Evolutionary conservation across 176 grass and related monocot genomes (phyloP), one percentile per base, ranked within the genome.

Genomic region (Paspalum notatum): DNA sequence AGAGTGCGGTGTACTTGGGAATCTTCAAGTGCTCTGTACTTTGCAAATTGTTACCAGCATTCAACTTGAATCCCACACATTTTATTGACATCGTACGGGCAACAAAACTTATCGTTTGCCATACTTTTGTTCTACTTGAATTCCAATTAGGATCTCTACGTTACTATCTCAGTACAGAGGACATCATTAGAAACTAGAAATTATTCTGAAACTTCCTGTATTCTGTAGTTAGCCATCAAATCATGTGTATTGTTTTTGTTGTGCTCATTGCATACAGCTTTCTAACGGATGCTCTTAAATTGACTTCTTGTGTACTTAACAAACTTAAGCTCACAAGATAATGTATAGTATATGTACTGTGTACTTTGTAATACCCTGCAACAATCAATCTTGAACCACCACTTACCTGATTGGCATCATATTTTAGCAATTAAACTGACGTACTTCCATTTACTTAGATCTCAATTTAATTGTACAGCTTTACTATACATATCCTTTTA

Each of bases 51-150:
- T 20, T 64, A 69, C 53, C 27, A 68, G 48, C 26, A 58, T 71
- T 71, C 71, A 77, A 81, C 64, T 56, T 18, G 41, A 89, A 70
- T 37, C 64, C 14, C 53, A 40, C 40, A 78, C 40, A 56, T 49
- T 45, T 64, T 47, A 80, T 84, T 37, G 7, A 6, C 67, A 59
- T 24, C 15, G 40, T 76, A 71, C 6, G 0, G 9, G 0, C 47
- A 71, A 64, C 12, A 15, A 22, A 44, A 64, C 47, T 76, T 43
- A 13, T 70, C 48, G 4, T 60, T 60, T 76, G 46, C 2, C 24
- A 43, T 75, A 66, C 32, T 81, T 81, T 65, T 4, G 54, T 42
- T 56, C 41, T 81, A 63, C 26, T 77, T 75, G 9, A 48, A 37
- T 62, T 69, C 32, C 55, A 56, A 6, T 62, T 70, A 64, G 15